Evolutionary conservation across 306 rosid species (phyloP).

Genomic region (Oxytropis ochrocephala): DNA sequence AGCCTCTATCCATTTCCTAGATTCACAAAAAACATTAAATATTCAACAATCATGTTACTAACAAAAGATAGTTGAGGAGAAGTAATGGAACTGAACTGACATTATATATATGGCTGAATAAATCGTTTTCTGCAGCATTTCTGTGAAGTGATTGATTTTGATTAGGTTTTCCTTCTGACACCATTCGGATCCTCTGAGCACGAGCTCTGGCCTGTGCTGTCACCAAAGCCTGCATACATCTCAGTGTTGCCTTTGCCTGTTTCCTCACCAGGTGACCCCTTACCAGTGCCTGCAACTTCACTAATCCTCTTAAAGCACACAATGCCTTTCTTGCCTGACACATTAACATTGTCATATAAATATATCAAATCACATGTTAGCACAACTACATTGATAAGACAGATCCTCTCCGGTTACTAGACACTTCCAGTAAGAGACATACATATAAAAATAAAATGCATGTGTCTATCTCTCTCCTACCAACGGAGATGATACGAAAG

Average conservation of each 20-base stretch:
- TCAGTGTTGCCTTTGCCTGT: constrained; percentile 66
- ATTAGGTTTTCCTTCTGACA: constrained; percentile 37
- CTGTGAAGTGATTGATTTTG: constrained; percentile 37
- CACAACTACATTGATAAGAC: background rate
- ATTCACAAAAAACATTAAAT: constrained; percentile 10
- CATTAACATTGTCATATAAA: constrained; percentile 4
- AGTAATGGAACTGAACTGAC: constrained; percentile 48
- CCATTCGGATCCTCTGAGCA: constrained; percentile 59
- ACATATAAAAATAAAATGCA: too few relatives aligned
- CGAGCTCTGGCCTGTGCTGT: constrained; percentile 89
- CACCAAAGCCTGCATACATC: constrained; percentile 91
- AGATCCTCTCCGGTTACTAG: too few relatives aligned
- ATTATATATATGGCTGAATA: constrained; percentile 36
- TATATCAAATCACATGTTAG: background rate
- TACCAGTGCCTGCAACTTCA: constrained; percentile 86
- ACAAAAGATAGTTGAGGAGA: background rate
- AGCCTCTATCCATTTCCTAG: constrained; percentile 57
- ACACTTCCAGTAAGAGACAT: too few relatives aligned
- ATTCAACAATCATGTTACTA: background rate
- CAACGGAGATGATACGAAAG: too few relatives aligned
- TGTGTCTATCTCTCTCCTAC: too few relatives aligned
- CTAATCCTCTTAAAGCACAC: constrained; percentile 74
- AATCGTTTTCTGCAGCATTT: constrained; percentile 41
- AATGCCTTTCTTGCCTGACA: constrained; percentile 85
- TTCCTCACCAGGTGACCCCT: constrained; percentile 91